A percentile compares a stretch with the other conserved stretches of the same genome.
phyloP scores from a whole-genome alignment of 1,284 basidiomycete genomes.

The Fomitopsis schrenkii region DNA sequence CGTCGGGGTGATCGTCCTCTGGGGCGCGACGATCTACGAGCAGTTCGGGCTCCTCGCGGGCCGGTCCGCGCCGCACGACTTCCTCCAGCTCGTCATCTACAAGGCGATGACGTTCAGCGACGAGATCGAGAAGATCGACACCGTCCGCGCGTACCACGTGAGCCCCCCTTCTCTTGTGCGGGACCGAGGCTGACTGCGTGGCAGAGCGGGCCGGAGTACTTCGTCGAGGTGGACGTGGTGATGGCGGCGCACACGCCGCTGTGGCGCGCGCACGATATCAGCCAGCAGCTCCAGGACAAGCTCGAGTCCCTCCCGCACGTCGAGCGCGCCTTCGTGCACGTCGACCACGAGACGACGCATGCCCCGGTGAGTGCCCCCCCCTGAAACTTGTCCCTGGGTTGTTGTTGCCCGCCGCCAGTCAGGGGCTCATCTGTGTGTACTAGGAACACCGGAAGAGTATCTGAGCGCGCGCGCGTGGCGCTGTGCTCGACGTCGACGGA shows the following conservation, averaged over 20 bases:
- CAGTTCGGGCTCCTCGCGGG: conserved; percentile 91
- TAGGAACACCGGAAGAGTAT: conserved; percentile 33
- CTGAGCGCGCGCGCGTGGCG: conserved; percentile 8
- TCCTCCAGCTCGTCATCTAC: conserved; percentile 89
- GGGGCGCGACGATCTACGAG: conserved; percentile 71
- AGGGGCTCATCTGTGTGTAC: not conserved
- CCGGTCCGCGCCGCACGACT: conserved; percentile 87
- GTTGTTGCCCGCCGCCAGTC: not conserved
- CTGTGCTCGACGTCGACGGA: too few species aligned
- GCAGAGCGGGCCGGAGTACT: conserved; percentile 57
- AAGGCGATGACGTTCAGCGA: conserved; percentile 87
- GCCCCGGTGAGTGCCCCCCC: conserved; percentile 51
- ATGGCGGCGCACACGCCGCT: conserved; percentile 88
- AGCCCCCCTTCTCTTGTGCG: conserved; percentile 24
- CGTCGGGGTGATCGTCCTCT: conserved; percentile 75
- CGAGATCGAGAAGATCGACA: conserved; percentile 86
- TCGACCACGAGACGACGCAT: conserved; percentile 90
- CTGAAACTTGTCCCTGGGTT: not conserved
- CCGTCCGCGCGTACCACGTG: conserved; percentile 84
- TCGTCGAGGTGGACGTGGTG: conserved; percentile 94
- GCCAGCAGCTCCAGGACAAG: conserved; percentile 91
- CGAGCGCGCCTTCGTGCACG: conserved; percentile 89
- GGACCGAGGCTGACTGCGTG: too few species aligned
- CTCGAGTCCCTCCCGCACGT: conserved; percentile 91
- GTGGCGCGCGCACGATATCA: conserved; percentile 90